A percentile compares a stretch with the other conserved stretches of the same genome.
Conservation (phyloP, 139 green algal species). For the Micromonas commoda region DNA sequence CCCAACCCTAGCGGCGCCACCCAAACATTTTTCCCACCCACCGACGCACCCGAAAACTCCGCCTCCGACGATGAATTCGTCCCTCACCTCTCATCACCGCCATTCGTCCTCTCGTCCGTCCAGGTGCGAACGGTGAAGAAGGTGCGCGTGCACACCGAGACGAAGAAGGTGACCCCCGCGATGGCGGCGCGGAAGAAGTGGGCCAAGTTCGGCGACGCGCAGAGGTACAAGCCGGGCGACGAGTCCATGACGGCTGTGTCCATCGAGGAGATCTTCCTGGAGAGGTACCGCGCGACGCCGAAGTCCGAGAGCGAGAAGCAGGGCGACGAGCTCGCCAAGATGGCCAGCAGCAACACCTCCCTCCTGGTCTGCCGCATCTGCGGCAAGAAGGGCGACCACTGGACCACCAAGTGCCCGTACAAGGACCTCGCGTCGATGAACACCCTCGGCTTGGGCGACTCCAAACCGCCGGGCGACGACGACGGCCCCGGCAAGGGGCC, state of each 20-base stretch:
- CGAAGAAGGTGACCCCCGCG: constrained; percentile 75
- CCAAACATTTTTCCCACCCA: constrained; percentile 42
- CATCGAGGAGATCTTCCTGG: constrained; percentile 89
- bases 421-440: constrained; percentile 44
- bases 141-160: constrained; percentile 22
- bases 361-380: constrained; percentile 50
- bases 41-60: not conserved
- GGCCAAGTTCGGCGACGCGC: constrained; percentile 78
- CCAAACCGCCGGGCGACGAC: constrained; percentile 69
- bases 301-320: constrained; percentile 76
- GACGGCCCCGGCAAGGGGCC: constrained; percentile 43
- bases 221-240: constrained; percentile 31
- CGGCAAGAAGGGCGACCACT: constrained; percentile 68
- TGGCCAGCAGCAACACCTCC: constrained; percentile 47
- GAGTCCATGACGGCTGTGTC: constrained; percentile 58
- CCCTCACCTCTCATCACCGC: not conserved
- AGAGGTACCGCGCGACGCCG: constrained; percentile 56
- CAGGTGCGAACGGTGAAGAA: constrained; percentile 2
- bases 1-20: constrained; percentile 76
- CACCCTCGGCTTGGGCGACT: constrained; percentile 42
- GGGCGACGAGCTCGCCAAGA: constrained; percentile 59
- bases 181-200: constrained; percentile 63
- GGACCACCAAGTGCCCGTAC: constrained; percentile 52
- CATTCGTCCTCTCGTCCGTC: not conserved
- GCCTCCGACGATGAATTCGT: constrained; percentile 42